Evolutionary conservation across 2,329 filamentous ascomycete species (phyloP), one percentile per base, ranked within the genome.

Genomic region (Paraconiothyrium sp.): DNA sequence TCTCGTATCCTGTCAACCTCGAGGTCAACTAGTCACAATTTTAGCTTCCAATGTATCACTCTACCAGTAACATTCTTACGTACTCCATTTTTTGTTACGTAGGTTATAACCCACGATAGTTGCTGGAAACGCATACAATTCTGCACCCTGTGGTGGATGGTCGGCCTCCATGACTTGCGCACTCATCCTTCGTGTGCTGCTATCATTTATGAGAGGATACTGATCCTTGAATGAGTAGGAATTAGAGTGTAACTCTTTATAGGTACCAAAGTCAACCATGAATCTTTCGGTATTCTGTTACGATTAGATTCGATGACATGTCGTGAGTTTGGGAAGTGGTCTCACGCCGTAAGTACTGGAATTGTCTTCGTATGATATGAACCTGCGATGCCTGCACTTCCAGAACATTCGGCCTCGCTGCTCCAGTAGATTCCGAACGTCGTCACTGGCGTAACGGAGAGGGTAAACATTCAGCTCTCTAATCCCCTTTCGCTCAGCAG

Each of bases 131-230:
- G n/a, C 11, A 14, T 41, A 44, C 30, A 20, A 37, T 24, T 59
- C 58, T 76, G 8, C 84, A 77, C 10, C 34, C 5, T 24, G 39
- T 2, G 39, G 39, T 2, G 39, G 39, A 7, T 41, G 2, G 1
- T 41, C 39, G 13, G 13, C 39, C 13, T 41, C 39, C 39, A 41
- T 41, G 1, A 7, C 8, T 6, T n/a, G 4, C 39, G 16, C 39
- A 41, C 6, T 16, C 39, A 41, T 41, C 8, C 39, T 20, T 7
- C 16, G 13, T 20, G 13, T 20, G 39, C 39, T 41, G 16, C 39
- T n/a, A 41, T n/a, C 10, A 1, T 14, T 37, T 1, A 37, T 37
- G 4, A 37, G 35, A 7, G 35, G 35, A 37, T 37, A 37, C 11
- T 10, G 10, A 3, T 10, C 2, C 4, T 37, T 37, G 10, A 37